Evolutionary conservation across 768 basidiomycete genomes (phyloP), one percentile per base, ranked within the genome.

Genomic region (Coprinopsis marcescibilis): DNA sequence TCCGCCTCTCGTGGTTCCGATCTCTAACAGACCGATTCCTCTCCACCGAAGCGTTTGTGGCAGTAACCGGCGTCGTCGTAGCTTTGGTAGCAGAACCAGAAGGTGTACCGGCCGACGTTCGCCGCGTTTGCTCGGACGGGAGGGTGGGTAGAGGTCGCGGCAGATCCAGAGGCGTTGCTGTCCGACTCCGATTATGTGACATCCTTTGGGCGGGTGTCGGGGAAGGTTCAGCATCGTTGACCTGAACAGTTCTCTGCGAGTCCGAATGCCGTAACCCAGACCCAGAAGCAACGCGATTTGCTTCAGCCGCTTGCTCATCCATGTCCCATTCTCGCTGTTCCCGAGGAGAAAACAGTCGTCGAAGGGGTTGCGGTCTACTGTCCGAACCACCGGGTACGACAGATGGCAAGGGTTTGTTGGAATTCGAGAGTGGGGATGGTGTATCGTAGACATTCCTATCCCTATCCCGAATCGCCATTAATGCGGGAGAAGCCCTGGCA

Each of bases 271-370:
- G 41, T 25, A 49, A 34, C 23, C 19, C 19, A 13, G 20, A 36
- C 19, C 17, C 15, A 19, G 19, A 42, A 20, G 38, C 27, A 12
- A 23, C 8, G 17, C 36, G 41, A 3, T 51, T n/a, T n/a, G n/a
- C n/a, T n/a, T n/a, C n/a, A n/a, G n/a, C 45, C 41, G 48, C 44
- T 39, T 46, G 49, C 2, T 48, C 53, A 25, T 61, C 55, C 41
- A 58, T 35, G 46, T 67, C 61, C 35, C 72, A 67, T 53, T 77
- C 75, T 19, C 76, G 66, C 30, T 76, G 74, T 33, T 83, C 80
- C 32, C 80, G 68, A 2, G 81, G 78, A 1, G 76, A 68, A 51
- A 81, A 77, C 33, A 83, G 57, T 33, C 80, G 70, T 34, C 83
- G 73, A 7, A 70, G 69, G 15, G 25, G 48, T 39, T 39, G 52